A percentile compares a stretch with the other conserved stretches of the same genome.
These are phyloP conservation scores for Acanthamoeba sp. DNA, from an alignment of 208 protist species.

Conservation along the genomic window DNA sequence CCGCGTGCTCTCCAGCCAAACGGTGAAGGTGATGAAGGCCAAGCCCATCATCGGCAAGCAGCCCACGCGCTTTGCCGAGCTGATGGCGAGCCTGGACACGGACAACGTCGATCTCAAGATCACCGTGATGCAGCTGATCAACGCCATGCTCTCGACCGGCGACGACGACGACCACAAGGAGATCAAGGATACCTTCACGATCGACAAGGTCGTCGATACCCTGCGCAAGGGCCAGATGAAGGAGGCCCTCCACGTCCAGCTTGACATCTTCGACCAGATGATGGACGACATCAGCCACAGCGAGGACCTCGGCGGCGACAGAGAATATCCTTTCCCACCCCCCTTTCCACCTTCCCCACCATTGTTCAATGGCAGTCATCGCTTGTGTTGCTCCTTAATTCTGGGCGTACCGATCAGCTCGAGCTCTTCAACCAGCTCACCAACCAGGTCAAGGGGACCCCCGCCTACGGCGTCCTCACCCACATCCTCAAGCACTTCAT, in stretches of 20 bases:
- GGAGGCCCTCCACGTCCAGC: slow-evolving; percentile 23
- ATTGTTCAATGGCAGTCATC: background rate
- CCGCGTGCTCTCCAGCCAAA: background rate
- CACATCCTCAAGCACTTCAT: background rate
- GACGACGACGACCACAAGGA: slow-evolving; percentile 7
- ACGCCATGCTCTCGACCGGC: slow-evolving; percentile 19
- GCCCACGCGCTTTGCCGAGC: slow-evolving; percentile 9
- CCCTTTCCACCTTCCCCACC: background rate
- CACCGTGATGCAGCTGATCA: slow-evolving; percentile 52
- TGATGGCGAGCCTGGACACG: slow-evolving; percentile 14
- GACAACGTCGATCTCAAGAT: slow-evolving; percentile 44
- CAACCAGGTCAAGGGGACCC: background rate
- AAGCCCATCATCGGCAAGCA: background rate
- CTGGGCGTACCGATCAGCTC: background rate
- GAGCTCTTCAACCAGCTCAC: background rate
- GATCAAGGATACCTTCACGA: background rate
- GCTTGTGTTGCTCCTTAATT: background rate
- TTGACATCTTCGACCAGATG: slow-evolving; percentile 35
- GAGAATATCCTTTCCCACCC: background rate
- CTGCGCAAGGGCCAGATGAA: slow-evolving; percentile 40
- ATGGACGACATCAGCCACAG: background rate
- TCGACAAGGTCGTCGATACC: slow-evolving; percentile 1
- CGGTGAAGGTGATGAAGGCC: slow-evolving; percentile 16
- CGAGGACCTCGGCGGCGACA: background rate
- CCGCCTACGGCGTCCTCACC: background rate